Base-by-base conservation (phyloP, 306 rosid species). In the Vigna hirtella region DNA sequence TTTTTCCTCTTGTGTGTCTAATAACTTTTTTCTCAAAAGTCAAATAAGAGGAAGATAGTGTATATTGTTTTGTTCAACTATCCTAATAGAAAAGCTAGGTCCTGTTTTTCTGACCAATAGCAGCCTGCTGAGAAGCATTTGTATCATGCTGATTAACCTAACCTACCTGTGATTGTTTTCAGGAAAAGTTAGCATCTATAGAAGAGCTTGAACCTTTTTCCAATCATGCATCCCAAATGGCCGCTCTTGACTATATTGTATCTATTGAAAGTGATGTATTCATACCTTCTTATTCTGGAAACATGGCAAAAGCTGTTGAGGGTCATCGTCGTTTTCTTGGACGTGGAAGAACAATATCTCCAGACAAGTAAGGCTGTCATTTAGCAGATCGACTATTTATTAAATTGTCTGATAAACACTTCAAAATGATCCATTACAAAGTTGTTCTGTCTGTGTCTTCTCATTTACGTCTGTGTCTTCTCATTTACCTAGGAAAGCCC, bases 321-420 rank as follows among this genome's bases (percentile, higher is more conserved):
- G 98, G 99, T 70, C 99, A 95, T 84, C 97, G 99, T 4, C 99
- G 98, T 57, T 95, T 88, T 85, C 98, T 89, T 81, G 90, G 98
- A 51, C 96, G 89, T 73, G 92, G 97, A 87, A 88, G 93, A 77
- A 91, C 94, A 45, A 88, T 91, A 87, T 91, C 97, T 70, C 99
- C 99, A 0, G 97, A 93, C 86, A 95, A 93, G 97, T 83, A 85
- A 76, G 86, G 24, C 79, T 43, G 56, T 61, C 74, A 10, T 65
- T 50, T 9, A 34, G 66, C 28, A 45, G 56, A 53, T 55, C 49
- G 64, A 50, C 62, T 24, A 32, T 43, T 49, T 18, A 7, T 59
- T 70, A 8, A 47, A 24, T 55, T 77, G 43, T 63, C 51, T 55
- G 30, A 32, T 70, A 51, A 42, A n/a, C 11, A 12, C 47, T 73